These are phyloP conservation scores for Quercus lobata DNA, from an alignment of 331 rosid genomes.

Conservation along the genomic window DNA sequence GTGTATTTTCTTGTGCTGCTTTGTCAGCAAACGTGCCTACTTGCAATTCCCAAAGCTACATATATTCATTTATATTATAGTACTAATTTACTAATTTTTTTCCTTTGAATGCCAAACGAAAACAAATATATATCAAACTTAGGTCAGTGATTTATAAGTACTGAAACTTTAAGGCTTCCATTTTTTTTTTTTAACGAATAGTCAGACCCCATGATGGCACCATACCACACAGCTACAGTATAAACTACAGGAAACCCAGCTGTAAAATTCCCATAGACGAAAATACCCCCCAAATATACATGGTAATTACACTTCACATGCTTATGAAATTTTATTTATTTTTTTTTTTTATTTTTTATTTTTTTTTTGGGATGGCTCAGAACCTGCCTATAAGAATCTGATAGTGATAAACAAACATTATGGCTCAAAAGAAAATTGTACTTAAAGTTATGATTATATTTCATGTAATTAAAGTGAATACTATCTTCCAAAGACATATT, in stretches of 20 bases:
- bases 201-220: conserved; percentile 20
- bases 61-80: background rate
- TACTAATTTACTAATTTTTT: background rate
- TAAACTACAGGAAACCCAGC: conserved; percentile 5
- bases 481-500: too few species aligned
- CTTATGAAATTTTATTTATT: too few species aligned
- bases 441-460: too few species aligned
- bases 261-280: background rate
- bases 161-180: background rate
- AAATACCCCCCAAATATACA: background rate
- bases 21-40: conserved; percentile 43
- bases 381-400: too few species aligned
- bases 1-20: conserved; percentile 23
- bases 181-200: background rate
- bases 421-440: too few species aligned
- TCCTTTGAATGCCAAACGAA: background rate
- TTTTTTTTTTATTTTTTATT: too few species aligned
- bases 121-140: background rate
- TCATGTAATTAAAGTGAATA: too few species aligned
- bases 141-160: background rate
- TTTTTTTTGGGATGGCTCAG: too few species aligned
- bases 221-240: background rate
- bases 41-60: conserved; percentile 35
- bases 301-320: conserved; percentile 4
- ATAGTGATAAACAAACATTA: too few species aligned